Conservation (phyloP, 1,284 basidiomycete genomes). For the Caloboletus inedulis region DNA sequence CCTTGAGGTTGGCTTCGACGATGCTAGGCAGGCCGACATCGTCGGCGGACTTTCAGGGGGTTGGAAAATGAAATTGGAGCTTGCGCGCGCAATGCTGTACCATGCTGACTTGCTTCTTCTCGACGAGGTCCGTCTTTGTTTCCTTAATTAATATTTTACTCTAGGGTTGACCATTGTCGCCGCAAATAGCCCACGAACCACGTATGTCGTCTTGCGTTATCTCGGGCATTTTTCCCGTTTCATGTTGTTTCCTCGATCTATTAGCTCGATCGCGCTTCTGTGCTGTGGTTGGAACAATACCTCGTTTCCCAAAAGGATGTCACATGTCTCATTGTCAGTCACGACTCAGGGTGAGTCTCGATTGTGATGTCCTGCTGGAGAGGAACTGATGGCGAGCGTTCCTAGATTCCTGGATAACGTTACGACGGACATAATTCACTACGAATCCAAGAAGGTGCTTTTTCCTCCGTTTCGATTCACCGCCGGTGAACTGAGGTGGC, state of each 20-base stretch:
- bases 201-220: conserved; percentile 45
- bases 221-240: conserved; percentile 20
- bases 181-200: conserved; percentile 84
- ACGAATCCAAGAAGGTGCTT: conserved; percentile 86
- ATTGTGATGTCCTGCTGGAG: conserved; percentile 11
- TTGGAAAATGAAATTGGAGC: conserved; percentile 99
- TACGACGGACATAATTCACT: conserved; percentile 98
- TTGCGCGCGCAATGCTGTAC: conserved; percentile 93
- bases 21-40: conserved; percentile 78
- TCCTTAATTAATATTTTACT: conserved; percentile 22
- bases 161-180: conserved; percentile 20
- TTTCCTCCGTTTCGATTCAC: conserved; percentile 14
- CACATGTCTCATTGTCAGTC: conserved; percentile 94
- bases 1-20: conserved; percentile 88
- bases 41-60: conserved; percentile 95
- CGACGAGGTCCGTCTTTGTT: conserved; percentile 57
- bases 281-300: conserved; percentile 93
- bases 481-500: conserved; percentile 20
- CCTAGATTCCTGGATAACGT: conserved; percentile 91
- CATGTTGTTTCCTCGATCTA: conserved; percentile 17
- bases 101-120: conserved; percentile 92
- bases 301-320: conserved; percentile 77
- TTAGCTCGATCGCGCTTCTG: conserved; percentile 85
- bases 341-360: conserved; percentile 84
- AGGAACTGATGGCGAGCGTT: conserved; percentile 6